These are phyloP conservation scores for Aspergillus sp. DNA, from an alignment of 2,329 filamentous ascomycete genomes.

Conservation along the genomic window DNA sequence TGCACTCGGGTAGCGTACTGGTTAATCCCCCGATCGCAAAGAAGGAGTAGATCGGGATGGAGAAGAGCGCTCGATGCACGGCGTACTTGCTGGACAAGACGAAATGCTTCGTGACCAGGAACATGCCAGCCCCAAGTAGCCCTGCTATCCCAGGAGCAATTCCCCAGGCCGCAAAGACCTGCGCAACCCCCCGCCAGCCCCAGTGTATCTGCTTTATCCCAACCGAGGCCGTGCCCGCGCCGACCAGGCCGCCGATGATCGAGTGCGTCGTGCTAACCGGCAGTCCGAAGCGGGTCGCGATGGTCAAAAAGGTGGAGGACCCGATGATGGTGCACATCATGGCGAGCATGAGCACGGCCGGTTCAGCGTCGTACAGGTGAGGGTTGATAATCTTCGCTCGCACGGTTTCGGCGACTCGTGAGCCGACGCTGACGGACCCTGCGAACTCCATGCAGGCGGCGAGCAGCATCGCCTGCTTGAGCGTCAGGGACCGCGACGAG, in stretches of 20 bases:
- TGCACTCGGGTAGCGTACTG: not conserved
- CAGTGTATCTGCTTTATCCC: constrained; percentile 24
- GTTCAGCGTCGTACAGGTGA: constrained; percentile 30
- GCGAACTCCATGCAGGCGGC: constrained; percentile 50
- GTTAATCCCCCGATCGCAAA: constrained; percentile 37
- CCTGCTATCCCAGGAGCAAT: constrained; percentile 51
- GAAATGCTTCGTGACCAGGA: constrained; percentile 47
- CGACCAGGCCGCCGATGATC: constrained; percentile 32
- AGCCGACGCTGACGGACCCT: constrained; percentile 51
- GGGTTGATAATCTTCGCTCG: constrained; percentile 41
- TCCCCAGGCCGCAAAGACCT: constrained; percentile 46
- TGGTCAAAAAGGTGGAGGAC: constrained; percentile 30
- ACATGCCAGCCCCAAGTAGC: constrained; percentile 48
- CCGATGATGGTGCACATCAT: constrained; percentile 29
- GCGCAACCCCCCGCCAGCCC: constrained; percentile 41
- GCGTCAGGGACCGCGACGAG: constrained; percentile 50
- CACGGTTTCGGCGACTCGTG: constrained; percentile 41
- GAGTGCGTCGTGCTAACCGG: constrained; percentile 39
- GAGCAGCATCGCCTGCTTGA: constrained; percentile 51
- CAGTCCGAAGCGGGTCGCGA: constrained; percentile 30
- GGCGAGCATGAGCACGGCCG: constrained; percentile 32
- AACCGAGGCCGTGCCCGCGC: constrained; percentile 4
- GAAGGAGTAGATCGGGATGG: constrained; percentile 50
- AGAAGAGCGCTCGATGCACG: constrained; percentile 47
- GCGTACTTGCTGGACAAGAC: constrained; percentile 49